These are phyloP conservation scores for Poronia punctata DNA, from an alignment of 495 filamentous ascomycete genomes.

Conservation along the genomic window DNA sequence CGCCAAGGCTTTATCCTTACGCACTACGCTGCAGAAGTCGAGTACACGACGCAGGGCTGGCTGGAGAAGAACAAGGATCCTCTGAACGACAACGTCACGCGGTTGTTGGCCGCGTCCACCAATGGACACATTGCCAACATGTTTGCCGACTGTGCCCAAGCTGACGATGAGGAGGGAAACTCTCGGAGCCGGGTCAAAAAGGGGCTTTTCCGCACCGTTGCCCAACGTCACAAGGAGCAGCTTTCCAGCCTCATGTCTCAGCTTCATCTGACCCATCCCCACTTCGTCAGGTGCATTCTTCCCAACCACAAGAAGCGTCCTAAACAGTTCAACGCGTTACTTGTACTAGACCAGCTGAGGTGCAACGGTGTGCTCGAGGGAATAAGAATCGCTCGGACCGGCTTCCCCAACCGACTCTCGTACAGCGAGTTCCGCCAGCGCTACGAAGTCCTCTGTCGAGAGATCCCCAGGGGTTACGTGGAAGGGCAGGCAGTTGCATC, in stretches of 20 bases:
- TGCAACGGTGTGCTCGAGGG: slow-evolving; percentile 99
- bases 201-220: slow-evolving; percentile 93
- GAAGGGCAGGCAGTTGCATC: slow-evolving; percentile 82
- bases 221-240: slow-evolving; percentile 96
- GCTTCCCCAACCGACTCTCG: slow-evolving; percentile 90
- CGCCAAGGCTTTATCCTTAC: slow-evolving; percentile 92
- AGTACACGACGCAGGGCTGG: slow-evolving; percentile 94
- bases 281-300: slow-evolving; percentile 97
- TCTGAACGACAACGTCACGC: slow-evolving; percentile 91
- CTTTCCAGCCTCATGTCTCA: slow-evolving; percentile 92
- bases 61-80: slow-evolving; percentile 99
- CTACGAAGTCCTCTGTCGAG: slow-evolving; percentile 90
- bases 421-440: slow-evolving; percentile 93
- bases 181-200: slow-evolving; percentile 86
- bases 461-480: slow-evolving; percentile 83
- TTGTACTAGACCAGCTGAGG: slow-evolving; percentile 90
- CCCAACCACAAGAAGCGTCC: slow-evolving; percentile 98
- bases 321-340: slow-evolving; percentile 78
- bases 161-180: slow-evolving; percentile 57
- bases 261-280: slow-evolving; percentile 90
- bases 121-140: slow-evolving; percentile 78
- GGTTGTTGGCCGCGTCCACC: slow-evolving; percentile 71
- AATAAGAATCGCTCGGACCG: slow-evolving; percentile 93
- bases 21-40: slow-evolving; percentile 96
- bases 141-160: slow-evolving; percentile 80